phyloP scores from a whole-genome alignment of 352 stramenopile species.

The Albugo candida region DNA sequence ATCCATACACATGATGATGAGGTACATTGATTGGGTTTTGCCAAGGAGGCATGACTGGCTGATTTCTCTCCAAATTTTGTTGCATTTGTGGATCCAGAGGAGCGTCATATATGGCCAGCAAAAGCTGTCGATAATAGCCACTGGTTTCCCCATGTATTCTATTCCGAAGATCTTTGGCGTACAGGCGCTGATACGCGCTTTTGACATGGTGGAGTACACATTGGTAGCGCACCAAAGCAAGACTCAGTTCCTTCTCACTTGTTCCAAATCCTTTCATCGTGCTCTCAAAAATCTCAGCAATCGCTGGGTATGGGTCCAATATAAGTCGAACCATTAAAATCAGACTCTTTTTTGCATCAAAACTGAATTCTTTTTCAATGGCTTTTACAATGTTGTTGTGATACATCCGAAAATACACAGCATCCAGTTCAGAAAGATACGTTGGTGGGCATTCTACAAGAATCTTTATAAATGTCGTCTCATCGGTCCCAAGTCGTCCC shows the following conservation, averaged over 20 bases:
- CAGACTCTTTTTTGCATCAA: conserved; percentile 28
- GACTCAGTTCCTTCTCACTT: conserved; percentile 36
- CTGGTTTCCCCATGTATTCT: conserved; percentile 64
- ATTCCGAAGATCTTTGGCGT: conserved; percentile 57
- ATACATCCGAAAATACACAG: conserved; percentile 35
- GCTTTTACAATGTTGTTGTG: conserved; percentile 38
- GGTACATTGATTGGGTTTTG: too few relatives aligned
- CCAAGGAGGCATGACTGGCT: too few relatives aligned
- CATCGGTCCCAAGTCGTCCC: conserved; percentile 44
- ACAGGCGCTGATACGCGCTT: conserved; percentile 56
- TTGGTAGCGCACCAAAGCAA: conserved; percentile 57
- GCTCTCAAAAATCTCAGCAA: conserved; percentile 45
- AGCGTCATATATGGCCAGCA: conserved; percentile 33
- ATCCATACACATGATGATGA: too few relatives aligned
- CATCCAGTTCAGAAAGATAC: conserved; percentile 34
- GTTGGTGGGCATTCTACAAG: conserved; percentile 26
- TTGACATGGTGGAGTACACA: conserved; percentile 50
- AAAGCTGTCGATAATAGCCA: conserved; percentile 50
- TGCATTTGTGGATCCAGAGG: neutral
- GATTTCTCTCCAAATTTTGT: too few relatives aligned
- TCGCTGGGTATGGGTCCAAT: conserved; percentile 28
- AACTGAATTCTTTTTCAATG: conserved; percentile 46
- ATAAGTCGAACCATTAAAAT: conserved; percentile 43
- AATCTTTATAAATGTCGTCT: conserved; percentile 39
- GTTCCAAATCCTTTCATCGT: conserved; percentile 64